Base-by-base conservation (phyloP, 805 yeast species). In the Metschnikowia shivogae region DNA sequence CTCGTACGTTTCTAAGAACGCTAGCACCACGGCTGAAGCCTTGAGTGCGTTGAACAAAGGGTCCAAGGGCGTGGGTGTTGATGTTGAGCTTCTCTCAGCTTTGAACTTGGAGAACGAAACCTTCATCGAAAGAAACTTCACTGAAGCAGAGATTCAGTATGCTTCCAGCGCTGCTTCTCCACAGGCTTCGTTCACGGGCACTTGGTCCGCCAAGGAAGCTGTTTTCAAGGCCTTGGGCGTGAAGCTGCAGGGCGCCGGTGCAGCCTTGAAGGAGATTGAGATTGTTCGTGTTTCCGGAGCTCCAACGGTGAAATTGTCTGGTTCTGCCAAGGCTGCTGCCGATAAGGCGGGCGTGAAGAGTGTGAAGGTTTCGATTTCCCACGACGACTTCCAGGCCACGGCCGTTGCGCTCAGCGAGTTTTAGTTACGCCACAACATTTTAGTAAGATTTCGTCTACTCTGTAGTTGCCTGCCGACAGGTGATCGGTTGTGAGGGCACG, bases 201-300 rank as follows among this genome's bases (percentile, higher is more conserved):
- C 95, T 36, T 93, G 99, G 99, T 88, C 97, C 27, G 99, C 99
- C 36, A 93, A 93, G 72, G 99, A 93, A 73, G 99, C 99, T 35
- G 97, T 90, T 30, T 93, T 93, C 83, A 93, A 93, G 74, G 87
- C 96, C 14, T 75, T 93, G 61, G 90, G 93, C 50, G 95, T 88
- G 51, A 78, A 79, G 61, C 82, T 95, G 38, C 80, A 82, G 63
- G 99, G 99, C 48, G 97, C 92, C 12, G 99, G 98, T 50, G 98
- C 99, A 32, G 76, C 95, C 29, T 77, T 93, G 72, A 80, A 78
- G 64, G 96, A 89, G 49, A 95, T 93, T 68, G 98, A 92, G 72
- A 87, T 93, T 58, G 58, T 73, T 26, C 84, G 92, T 59, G 83
- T 78, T 53, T 55, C 70, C 40, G 90, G 90, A 44, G 95, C 87